Base-by-base conservation (phyloP, 2,329 filamentous ascomycete species). In the Aspergillus cejpii region DNA sequence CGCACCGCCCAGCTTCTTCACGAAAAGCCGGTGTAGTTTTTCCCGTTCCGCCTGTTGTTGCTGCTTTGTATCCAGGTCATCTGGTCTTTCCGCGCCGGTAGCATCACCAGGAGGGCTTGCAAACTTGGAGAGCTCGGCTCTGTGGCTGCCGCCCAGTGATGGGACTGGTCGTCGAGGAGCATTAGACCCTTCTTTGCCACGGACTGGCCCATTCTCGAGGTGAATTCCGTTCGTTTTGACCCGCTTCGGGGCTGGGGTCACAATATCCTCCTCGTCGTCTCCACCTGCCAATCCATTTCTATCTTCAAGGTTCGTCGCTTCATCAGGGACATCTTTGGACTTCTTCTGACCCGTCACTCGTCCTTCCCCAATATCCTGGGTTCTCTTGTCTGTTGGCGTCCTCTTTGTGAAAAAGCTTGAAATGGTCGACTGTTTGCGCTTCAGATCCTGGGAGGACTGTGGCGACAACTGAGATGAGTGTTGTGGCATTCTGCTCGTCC, bases 1-100 rank as follows among this genome's bases (percentile, higher is more conserved):
- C 1, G 89, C 84, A 34, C 85, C 81, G 1, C 91, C 90, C 2
- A 98, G 78, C 64, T 91, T 95, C 73, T 86, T 87, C 24, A 97
- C 84, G 59, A 97, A 98, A 56, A 82, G 85, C 49, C 78, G 75
- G 62, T 96, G 92, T 19, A 96, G 70, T 39, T 80, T 81, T 47
- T 85, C 79, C 59, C 84, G 89, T 47, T 74, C 73, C 50, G 72
- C 77, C 53, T 70, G 76, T 1, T 70, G 76, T 1, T 72, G 72
- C 2, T 70, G 68, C 42, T 78, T 78, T 5, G 75, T 73, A 11
- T 79, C 74, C 1, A 59, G 53, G 7, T 66, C 64, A 3, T 71
- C 66, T 2, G 15, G 2, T 21, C 48, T 44, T 3, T 54, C 40
- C 2, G 68, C 65, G 1, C 66, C 63, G 11, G 69, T 65, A 1